These are phyloP conservation scores for Suillus clintonianus DNA, from an alignment of 768 basidiomycete genomes.

Conservation along the genomic window DNA sequence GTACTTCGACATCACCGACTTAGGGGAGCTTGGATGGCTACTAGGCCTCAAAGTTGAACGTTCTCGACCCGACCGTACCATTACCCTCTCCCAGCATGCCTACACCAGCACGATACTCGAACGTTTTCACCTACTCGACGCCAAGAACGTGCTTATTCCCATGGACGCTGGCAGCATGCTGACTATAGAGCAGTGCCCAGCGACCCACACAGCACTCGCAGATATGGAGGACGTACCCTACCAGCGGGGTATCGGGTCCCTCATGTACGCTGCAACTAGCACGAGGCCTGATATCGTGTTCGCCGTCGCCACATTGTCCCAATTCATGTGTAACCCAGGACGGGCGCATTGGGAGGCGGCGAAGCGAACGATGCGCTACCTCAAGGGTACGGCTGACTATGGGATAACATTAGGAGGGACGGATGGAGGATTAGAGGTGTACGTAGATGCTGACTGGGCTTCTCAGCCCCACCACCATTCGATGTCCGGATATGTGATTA, in stretches of 20 bases:
- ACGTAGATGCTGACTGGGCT: slow-evolving; percentile 29
- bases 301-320: slow-evolving; percentile 16
- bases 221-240: slow-evolving; percentile 29
- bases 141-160: slow-evolving; percentile 21
- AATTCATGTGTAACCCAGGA: neutral
- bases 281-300: slow-evolving; percentile 38
- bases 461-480: slow-evolving; percentile 21
- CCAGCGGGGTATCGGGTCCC: slow-evolving; percentile 27
- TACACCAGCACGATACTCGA: slow-evolving; percentile 23
- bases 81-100: slow-evolving; percentile 20
- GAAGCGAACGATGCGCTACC: slow-evolving; percentile 13
- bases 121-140: slow-evolving; percentile 22
- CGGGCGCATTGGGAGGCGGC: neutral
- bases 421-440: slow-evolving; percentile 8
- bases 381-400: slow-evolving; percentile 8
- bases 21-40: slow-evolving; percentile 18
- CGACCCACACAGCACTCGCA: slow-evolving; percentile 12
- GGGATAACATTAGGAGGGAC: neutral
- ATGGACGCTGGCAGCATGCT: slow-evolving; percentile 15
- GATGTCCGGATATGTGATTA: slow-evolving; percentile 27
- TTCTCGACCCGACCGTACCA: neutral
- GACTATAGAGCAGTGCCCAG: slow-evolving; percentile 1
- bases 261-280: slow-evolving; percentile 35
- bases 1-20: slow-evolving; percentile 14
- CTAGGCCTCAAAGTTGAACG: slow-evolving; percentile 17